These are phyloP conservation scores for Ogataea parapolymorpha DNA, from an alignment of 805 yeast species.

Conservation along the genomic window DNA sequence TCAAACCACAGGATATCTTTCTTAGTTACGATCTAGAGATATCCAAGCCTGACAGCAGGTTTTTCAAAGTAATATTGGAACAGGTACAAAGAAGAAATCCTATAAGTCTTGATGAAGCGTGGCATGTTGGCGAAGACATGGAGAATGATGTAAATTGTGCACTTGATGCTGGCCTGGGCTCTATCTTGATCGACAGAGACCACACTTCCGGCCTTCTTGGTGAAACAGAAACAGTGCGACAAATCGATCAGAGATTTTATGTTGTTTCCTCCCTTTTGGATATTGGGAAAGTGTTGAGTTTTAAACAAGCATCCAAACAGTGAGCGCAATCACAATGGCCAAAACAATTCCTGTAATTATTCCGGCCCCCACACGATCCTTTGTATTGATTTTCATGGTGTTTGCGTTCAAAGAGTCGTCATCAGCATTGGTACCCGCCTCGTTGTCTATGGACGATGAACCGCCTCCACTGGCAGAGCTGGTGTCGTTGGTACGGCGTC, in stretches of 20 bases:
- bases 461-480: conserved; percentile 9
- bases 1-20: conserved; percentile 39
- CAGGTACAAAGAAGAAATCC: conserved; percentile 15
- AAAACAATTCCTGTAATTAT: conserved; percentile 74
- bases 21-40: conserved; percentile 56
- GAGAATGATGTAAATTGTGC: conserved; percentile 54
- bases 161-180: conserved; percentile 57
- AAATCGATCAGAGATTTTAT: conserved; percentile 15
- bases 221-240: conserved; percentile 7
- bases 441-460: conserved; percentile 47
- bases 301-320: conserved; percentile 66
- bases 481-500: conserved; percentile 1
- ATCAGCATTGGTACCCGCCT: conserved; percentile 49
- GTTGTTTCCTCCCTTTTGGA: conserved; percentile 18
- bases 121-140: conserved; percentile 70
- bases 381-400: conserved; percentile 46
- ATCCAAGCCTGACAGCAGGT: conserved; percentile 48
- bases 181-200: conserved; percentile 36
- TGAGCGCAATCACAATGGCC: conserved; percentile 57
- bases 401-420: conserved; percentile 46
- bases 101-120: conserved; percentile 31
- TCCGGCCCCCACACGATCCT: conserved; percentile 89
- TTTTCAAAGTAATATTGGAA: conserved; percentile 41
- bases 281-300: conserved; percentile 11
- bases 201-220: conserved; percentile 13